Evolutionary conservation across 352 stramenopile species (phyloP).

Genomic region (Pythium chondricola): DNA sequence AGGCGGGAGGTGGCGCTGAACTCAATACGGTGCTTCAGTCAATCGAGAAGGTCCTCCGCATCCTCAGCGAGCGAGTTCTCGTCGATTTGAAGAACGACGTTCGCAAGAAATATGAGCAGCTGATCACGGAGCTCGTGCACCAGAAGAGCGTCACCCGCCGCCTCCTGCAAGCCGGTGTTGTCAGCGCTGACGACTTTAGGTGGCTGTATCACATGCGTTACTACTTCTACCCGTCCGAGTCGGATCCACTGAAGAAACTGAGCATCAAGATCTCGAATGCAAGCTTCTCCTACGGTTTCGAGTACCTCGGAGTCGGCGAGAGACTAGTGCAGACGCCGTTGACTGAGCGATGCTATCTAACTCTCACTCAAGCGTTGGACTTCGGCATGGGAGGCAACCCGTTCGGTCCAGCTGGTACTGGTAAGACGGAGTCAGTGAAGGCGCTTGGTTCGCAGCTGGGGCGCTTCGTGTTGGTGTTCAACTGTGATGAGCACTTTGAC

Average conservation of each 20-base stretch:
- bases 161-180: slow-evolving; percentile 84
- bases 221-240: slow-evolving; percentile 89
- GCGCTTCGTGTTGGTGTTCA: slow-evolving; percentile 99
- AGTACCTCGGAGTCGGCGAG: slow-evolving; percentile 99
- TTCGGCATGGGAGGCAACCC: slow-evolving; percentile 98
- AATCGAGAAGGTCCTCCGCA: slow-evolving; percentile 85
- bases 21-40: slow-evolving; percentile 46
- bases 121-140: slow-evolving; percentile 99
- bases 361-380: slow-evolving; percentile 98
- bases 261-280: slow-evolving; percentile 98
- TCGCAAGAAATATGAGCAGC: slow-evolving; percentile 99
- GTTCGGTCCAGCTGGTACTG: slow-evolving; percentile 98
- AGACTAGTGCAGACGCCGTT: slow-evolving; percentile 99
- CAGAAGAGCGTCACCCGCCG: slow-evolving; percentile 96
- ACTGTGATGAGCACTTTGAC: slow-evolving; percentile 99
- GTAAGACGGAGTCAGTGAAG: slow-evolving; percentile 99
- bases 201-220: slow-evolving; percentile 99
- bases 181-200: slow-evolving; percentile 91
- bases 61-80: slow-evolving; percentile 96
- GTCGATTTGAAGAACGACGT: slow-evolving; percentile 92
- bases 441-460: slow-evolving; percentile 97
- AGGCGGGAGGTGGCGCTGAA: slow-evolving; percentile 35
- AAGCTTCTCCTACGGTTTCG: slow-evolving; percentile 98
- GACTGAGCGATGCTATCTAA: slow-evolving; percentile 99
- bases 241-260: slow-evolving; percentile 89